These are phyloP conservation scores for Stephania japonica DNA, from an alignment of 164 flowering plant genomes.

Conservation along the genomic window DNA sequence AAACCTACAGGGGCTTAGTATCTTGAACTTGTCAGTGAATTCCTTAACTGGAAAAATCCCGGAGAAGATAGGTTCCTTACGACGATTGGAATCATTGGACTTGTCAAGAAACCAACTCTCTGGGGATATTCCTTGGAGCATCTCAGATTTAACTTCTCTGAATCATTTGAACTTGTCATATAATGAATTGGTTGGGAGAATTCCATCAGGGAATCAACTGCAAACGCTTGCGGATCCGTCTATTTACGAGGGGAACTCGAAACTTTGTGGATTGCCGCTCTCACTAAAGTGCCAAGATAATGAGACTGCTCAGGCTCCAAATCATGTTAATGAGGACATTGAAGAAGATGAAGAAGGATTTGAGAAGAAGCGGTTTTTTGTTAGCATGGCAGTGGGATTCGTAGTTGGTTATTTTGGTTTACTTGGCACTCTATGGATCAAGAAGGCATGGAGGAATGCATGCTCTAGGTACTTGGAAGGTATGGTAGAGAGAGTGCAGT, in stretches of 20 bases:
- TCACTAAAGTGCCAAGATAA: background rate
- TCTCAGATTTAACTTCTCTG: background rate
- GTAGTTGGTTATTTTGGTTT: conserved; percentile 1
- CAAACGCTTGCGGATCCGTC: conserved; percentile 2
- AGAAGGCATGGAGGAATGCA: background rate
- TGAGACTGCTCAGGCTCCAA: background rate
- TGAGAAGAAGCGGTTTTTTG: background rate
- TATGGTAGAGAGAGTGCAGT: background rate
- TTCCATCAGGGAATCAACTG: conserved; percentile 1
- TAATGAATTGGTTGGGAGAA: conserved; percentile 4
- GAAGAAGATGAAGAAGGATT: background rate
- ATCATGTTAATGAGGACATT: background rate
- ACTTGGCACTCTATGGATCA: background rate
- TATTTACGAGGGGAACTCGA: background rate
- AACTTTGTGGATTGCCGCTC: conserved; percentile 8
- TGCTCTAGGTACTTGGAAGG: background rate
- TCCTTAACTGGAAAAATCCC: background rate
- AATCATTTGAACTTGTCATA: conserved; percentile 2
- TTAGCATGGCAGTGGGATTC: background rate
- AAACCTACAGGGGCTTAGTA: background rate
- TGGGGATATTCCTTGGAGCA: conserved; percentile 1
- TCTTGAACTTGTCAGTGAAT: conserved; percentile 1
- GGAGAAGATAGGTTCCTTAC: background rate
- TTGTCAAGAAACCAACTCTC: conserved; percentile 3
- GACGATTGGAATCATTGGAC: background rate